Evolutionary conservation across 2,329 filamentous ascomycete species (phyloP).

Genomic region (Colletotrichum tropicale): DNA sequence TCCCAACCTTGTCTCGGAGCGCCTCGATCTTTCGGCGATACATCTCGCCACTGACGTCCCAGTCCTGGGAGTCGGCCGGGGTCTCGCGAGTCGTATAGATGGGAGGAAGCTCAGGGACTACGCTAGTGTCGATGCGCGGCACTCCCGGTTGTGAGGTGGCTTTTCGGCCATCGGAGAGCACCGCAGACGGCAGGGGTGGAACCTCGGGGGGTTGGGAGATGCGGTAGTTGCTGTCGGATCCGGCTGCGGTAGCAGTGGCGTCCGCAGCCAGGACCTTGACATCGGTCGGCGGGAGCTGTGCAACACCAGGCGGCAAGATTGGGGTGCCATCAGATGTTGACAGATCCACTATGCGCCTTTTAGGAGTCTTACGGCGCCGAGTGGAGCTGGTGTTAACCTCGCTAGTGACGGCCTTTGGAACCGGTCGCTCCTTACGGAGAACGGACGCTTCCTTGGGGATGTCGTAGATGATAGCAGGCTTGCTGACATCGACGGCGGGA

Average conservation of each 20-base stretch:
- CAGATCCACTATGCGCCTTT: conserved; percentile 69
- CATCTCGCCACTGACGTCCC: conserved; percentile 73
- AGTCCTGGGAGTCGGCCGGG: conserved; percentile 51
- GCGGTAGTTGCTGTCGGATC: conserved; percentile 43
- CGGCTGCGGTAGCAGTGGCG: conserved; percentile 7
- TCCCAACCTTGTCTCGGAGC: conserved; percentile 83
- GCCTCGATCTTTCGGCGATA: conserved; percentile 91
- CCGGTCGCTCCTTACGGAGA: conserved; percentile 64
- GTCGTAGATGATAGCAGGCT: conserved; percentile 65
- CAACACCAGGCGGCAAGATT: conserved; percentile 3
- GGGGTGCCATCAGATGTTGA: conserved; percentile 52
- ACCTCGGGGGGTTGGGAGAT: conserved; percentile 47
- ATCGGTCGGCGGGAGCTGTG: neutral
- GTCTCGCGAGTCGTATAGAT: conserved; percentile 34
- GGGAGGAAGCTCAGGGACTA: conserved; percentile 36
- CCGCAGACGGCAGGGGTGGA: conserved; percentile 32
- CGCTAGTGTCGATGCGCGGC: conserved; percentile 42
- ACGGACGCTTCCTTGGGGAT: conserved; percentile 53
- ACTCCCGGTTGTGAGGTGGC: conserved; percentile 34
- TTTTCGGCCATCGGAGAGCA: conserved; percentile 37
- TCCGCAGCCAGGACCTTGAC: conserved; percentile 9
- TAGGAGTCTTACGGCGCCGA: conserved; percentile 64
- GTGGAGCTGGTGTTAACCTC: conserved; percentile 64
- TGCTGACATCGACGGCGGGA: conserved; percentile 69
- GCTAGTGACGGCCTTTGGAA: conserved; percentile 57